A percentile compares a stretch with the other conserved stretches of the same genome.
These are phyloP conservation scores for Kurtzmaniella quercitrusa DNA, from an alignment of 1,139 yeast genomes.

Conservation along the genomic window DNA sequence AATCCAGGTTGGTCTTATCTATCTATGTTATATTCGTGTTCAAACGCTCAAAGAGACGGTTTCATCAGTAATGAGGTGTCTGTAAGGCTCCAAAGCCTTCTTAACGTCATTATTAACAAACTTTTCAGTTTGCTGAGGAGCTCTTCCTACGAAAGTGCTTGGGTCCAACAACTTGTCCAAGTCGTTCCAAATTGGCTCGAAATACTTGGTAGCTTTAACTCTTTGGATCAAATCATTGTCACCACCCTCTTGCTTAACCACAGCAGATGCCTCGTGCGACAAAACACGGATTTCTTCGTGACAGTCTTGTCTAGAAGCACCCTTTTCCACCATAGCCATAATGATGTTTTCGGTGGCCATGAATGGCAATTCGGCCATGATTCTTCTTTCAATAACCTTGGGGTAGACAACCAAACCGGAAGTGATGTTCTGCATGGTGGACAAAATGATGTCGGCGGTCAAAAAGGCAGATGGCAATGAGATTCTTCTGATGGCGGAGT, in stretches of 20 bases:
- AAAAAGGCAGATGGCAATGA: constrained; percentile 94
- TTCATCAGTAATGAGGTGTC: constrained; percentile 55
- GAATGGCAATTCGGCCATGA: constrained; percentile 91
- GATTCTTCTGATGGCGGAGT: constrained; percentile 96
- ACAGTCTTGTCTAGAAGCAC: constrained; percentile 97
- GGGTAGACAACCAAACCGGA: constrained; percentile 97
- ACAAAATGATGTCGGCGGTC: constrained; percentile 88
- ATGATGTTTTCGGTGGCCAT: constrained; percentile 99
- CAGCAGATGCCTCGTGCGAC: constrained; percentile 96
- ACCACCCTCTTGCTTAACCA: constrained; percentile 97
- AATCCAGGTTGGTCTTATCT: no score
- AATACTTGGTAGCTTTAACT: constrained; percentile 72
- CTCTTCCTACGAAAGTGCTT: constrained; percentile 94
- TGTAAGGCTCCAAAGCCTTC: constrained; percentile 71
- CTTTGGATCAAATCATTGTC: constrained; percentile 96
- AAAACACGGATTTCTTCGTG: constrained; percentile 97
- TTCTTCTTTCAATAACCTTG: constrained; percentile 96
- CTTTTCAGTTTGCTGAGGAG: constrained; percentile 96
- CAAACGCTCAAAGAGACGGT: constrained; percentile 50
- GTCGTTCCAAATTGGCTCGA: constrained; percentile 84
- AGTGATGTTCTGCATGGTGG: constrained; percentile 87
- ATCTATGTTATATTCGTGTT: background rate
- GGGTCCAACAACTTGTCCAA: constrained; percentile 83
- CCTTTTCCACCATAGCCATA: constrained; percentile 99
- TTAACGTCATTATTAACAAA: constrained; percentile 83